Percentiles rank a stretch among this genome's conserved stretches.
Conservation (phyloP, 495 filamentous ascomycete genomes). For the Cudoniella acicularis region DNA sequence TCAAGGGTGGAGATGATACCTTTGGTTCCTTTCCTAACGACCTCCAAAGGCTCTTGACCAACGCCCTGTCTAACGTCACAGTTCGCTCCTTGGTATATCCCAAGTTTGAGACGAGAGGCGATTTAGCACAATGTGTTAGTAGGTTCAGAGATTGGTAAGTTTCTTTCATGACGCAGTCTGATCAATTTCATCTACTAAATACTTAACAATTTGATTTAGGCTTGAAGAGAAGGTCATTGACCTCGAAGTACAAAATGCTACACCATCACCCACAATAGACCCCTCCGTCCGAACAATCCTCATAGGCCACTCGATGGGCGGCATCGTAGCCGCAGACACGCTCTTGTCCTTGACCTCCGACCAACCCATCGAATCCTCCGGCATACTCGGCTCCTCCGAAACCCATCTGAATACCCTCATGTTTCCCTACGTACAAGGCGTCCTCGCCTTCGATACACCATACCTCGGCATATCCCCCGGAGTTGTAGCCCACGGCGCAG, state of each 20-base stretch:
- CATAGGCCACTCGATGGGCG: slow-evolving; percentile 93
- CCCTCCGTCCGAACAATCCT: slow-evolving; percentile 82
- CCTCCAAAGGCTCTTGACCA: slow-evolving; percentile 63
- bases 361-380: slow-evolving; percentile 33
- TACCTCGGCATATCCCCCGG: slow-evolving; percentile 87
- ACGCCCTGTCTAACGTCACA: slow-evolving; percentile 68
- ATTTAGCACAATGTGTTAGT: slow-evolving; percentile 73
- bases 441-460: slow-evolving; percentile 94
- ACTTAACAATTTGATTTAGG: slow-evolving; percentile 56
- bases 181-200: too few relatives aligned
- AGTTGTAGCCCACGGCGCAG: slow-evolving; percentile 84
- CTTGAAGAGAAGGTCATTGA: slow-evolving; percentile 84
- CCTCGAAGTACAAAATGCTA: slow-evolving; percentile 79
- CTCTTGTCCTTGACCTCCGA: slow-evolving; percentile 50
- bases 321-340: slow-evolving; percentile 90
- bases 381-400: not conserved
- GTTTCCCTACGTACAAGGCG: slow-evolving; percentile 73
- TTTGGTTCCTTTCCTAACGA: slow-evolving; percentile 77
- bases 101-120: slow-evolving; percentile 87
- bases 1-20: slow-evolving; percentile 92
- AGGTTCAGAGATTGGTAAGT: slow-evolving; percentile 81
- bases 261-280: slow-evolving; percentile 81
- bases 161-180: not conserved
- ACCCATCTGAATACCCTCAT: slow-evolving; percentile 22
- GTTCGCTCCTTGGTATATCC: slow-evolving; percentile 76